phyloP scores from a whole-genome alignment of 306 rosid species.

The Dalbergia cultrata region DNA sequence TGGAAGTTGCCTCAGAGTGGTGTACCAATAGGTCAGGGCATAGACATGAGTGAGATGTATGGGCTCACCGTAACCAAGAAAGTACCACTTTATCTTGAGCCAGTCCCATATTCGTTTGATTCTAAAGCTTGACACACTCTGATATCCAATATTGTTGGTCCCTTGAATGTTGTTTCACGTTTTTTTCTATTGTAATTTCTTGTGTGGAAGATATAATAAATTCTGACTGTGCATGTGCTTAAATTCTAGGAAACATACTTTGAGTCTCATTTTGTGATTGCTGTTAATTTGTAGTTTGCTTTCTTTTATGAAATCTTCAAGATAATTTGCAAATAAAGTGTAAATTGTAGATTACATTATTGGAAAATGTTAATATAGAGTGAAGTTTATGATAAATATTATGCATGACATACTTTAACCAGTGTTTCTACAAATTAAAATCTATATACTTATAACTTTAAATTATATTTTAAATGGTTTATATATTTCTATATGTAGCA shows the following conservation, averaged over 20 bases:
- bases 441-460: no score
- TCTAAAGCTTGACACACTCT: no score
- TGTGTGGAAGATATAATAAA: not conserved
- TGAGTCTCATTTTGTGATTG: not conserved
- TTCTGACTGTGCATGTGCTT: not conserved
- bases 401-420: no score
- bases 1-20: slow-evolving; percentile 49
- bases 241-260: not conserved
- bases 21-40: not conserved
- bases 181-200: not conserved
- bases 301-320: not conserved
- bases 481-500: no score
- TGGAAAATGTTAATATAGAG: no score
- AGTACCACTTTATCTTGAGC: slow-evolving; percentile 36
- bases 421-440: no score
- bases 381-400: no score
- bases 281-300: not conserved
- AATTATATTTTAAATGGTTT: no score
- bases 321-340: not conserved
- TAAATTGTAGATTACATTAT: not conserved
- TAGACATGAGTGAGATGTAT: slow-evolving; percentile 43
- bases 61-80: slow-evolving; percentile 44
- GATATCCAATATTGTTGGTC: not conserved
- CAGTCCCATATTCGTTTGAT: not conserved
- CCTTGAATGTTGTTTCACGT: not conserved